Conservation (phyloP, 1,284 basidiomycete genomes). For the Microbotryomycetes sp. region DNA sequence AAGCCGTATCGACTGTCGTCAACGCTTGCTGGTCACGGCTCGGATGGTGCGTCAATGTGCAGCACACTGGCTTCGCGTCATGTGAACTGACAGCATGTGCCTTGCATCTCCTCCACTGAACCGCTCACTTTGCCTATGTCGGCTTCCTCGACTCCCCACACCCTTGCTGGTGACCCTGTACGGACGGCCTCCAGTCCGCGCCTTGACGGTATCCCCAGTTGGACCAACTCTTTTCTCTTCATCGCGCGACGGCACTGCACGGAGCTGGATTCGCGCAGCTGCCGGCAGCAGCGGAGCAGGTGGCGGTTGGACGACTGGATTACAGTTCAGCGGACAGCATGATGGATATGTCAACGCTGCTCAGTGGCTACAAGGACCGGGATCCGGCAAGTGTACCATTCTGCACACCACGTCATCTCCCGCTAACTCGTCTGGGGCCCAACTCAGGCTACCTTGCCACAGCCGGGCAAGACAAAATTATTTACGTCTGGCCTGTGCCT, state of each 20-base stretch:
- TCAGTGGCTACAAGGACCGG: conserved; percentile 59
- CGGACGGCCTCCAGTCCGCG: conserved; percentile 50
- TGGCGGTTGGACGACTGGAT: conserved; percentile 21
- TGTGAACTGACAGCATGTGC: background rate
- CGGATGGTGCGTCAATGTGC: conserved; percentile 33
- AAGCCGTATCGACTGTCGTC: conserved; percentile 71
- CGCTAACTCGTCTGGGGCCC: background rate
- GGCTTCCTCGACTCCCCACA: background rate
- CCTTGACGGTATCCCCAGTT: conserved; percentile 56
- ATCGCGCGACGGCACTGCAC: conserved; percentile 81
- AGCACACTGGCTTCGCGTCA: background rate
- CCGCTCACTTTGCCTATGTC: conserved; percentile 8
- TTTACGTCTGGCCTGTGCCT: conserved; percentile 68
- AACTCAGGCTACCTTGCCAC: conserved; percentile 68
- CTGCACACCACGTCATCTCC: background rate
- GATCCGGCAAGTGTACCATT: conserved; percentile 41
- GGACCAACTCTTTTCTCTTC: conserved; percentile 70
- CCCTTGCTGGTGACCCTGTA: background rate
- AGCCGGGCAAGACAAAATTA: conserved; percentile 74
- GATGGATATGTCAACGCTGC: conserved; percentile 75
- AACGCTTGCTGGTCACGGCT: conserved; percentile 50
- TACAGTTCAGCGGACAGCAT: conserved; percentile 40
- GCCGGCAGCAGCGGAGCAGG: conserved; percentile 22
- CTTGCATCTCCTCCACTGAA: background rate
- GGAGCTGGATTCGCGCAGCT: conserved; percentile 65